Percentiles rank a stretch among this genome's conserved stretches.
Evolutionary conservation across 805 yeast genomes (phyloP).

Genomic region (Yarrowia keelungensis): DNA sequence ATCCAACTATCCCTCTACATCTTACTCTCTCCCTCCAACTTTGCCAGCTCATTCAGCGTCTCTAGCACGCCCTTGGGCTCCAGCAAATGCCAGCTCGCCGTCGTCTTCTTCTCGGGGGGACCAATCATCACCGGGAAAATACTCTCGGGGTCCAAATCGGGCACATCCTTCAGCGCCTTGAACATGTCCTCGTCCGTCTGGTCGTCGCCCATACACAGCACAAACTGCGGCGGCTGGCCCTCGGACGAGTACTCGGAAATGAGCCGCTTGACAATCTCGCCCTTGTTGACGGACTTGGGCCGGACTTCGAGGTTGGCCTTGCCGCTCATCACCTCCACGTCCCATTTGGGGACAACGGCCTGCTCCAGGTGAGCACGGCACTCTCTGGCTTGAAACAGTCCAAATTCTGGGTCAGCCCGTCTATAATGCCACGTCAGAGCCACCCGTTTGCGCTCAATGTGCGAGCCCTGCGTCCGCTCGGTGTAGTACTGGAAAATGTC

Average conservation of each 20-base stretch:
- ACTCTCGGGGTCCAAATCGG: conserved; percentile 52
- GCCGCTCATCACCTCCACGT: conserved; percentile 95
- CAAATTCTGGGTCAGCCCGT: conserved; percentile 91
- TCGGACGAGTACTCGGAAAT: conserved; percentile 56
- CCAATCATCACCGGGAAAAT: conserved; percentile 89
- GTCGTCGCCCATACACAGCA: conserved; percentile 93
- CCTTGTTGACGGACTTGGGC: conserved; percentile 93
- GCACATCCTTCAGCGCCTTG: conserved; percentile 60
- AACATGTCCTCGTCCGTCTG: conserved; percentile 98
- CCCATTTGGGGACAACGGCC: conserved; percentile 68
- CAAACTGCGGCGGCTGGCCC: conserved; percentile 74
- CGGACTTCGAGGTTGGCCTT: conserved; percentile 98
- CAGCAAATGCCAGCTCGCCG: conserved; percentile 82
- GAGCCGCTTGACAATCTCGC: conserved; percentile 88
- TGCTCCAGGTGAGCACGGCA: conserved; percentile 68
- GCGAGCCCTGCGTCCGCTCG: conserved; percentile 88
- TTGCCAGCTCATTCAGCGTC: conserved; percentile 58
- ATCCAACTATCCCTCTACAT: not conserved
- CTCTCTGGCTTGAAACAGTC: conserved; percentile 81
- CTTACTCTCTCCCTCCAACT: conserved; percentile 18
- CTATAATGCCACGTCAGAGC: conserved; percentile 99
- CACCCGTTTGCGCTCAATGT: conserved; percentile 85
- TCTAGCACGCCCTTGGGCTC: conserved; percentile 87
- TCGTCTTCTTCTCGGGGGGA: conserved; percentile 84
- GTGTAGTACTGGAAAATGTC: conserved; percentile 77